phyloP scores from a whole-genome alignment of 148 eudicot species.

The Rhododendron mucronatum region DNA sequence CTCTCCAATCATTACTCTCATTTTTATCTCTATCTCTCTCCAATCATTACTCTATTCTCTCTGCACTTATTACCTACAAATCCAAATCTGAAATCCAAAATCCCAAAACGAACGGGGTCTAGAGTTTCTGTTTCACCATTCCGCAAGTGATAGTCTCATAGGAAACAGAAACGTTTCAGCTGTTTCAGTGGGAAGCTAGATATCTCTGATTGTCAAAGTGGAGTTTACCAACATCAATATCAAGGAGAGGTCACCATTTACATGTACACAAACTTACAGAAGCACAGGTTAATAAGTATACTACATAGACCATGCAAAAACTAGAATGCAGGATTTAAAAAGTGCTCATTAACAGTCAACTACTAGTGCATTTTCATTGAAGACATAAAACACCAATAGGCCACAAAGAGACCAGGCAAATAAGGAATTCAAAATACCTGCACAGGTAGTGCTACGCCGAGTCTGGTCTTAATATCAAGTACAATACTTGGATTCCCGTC shows the following conservation, averaged over 20 bases:
- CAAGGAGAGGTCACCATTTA: background rate
- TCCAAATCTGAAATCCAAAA: too few relatives aligned
- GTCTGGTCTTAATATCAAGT: slow-evolving; percentile 89
- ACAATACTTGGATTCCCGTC: slow-evolving; percentile 95
- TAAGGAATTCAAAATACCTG: slow-evolving; percentile 44
- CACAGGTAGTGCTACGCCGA: slow-evolving; percentile 86
- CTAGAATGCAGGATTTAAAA: background rate
- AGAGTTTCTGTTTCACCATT: background rate
- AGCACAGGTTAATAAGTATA: background rate
- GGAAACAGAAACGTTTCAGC: background rate
- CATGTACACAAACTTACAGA: background rate
- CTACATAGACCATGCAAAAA: background rate
- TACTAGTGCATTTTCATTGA: background rate
- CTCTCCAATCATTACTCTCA: too few relatives aligned
- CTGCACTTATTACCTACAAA: too few relatives aligned
- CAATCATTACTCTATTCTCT: too few relatives aligned
- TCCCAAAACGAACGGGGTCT: too few relatives aligned
- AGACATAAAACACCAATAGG: background rate
- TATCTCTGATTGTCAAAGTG: background rate
- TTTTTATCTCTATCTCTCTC: too few relatives aligned
- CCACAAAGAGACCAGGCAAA: background rate
- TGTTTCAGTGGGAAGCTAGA: background rate
- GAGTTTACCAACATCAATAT: background rate
- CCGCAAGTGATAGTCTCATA: background rate
- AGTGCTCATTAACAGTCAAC: background rate